Conservation (phyloP, 2,329 filamentous ascomycete species). For the Colletotrichum caudatum region DNA sequence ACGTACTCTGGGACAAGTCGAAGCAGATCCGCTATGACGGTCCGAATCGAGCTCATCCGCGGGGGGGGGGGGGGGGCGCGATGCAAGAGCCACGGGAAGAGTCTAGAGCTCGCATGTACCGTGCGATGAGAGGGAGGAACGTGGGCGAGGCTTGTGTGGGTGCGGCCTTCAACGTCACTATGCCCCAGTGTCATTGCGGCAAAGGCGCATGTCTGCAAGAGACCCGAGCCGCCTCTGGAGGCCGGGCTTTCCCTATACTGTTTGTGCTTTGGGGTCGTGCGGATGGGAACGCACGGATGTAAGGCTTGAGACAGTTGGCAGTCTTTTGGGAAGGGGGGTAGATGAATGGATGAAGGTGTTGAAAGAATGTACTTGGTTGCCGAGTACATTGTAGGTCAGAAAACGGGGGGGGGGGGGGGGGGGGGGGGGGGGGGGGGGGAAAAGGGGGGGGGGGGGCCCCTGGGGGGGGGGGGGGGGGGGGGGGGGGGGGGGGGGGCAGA, state of each 20-base stretch:
- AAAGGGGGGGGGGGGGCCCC: no score
- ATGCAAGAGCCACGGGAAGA: neutral
- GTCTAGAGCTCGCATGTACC: neutral
- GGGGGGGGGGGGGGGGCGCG: no score
- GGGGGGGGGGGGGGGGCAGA: no score
- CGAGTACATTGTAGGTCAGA: neutral
- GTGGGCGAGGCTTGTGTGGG: neutral
- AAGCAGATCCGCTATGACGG: neutral
- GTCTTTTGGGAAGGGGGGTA: neutral
- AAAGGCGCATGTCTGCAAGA: neutral
- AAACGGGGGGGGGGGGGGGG: neutral
- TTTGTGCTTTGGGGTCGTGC: neutral
- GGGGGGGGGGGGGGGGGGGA: fast-evolving
- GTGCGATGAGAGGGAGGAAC: neutral
- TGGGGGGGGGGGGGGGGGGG: no score
- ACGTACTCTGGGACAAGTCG: neutral
- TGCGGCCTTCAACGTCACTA: neutral
- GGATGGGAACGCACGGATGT: neutral
- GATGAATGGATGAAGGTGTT: neutral
- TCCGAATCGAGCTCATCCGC: neutral
- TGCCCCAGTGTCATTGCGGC: neutral
- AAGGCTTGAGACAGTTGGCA: neutral
- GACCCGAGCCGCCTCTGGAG: neutral
- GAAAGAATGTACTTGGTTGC: neutral
- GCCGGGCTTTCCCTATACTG: neutral